Evolutionary conservation across 176 grass and related monocot species (phyloP).

Genomic region (Bothriochloa decipiens): DNA sequence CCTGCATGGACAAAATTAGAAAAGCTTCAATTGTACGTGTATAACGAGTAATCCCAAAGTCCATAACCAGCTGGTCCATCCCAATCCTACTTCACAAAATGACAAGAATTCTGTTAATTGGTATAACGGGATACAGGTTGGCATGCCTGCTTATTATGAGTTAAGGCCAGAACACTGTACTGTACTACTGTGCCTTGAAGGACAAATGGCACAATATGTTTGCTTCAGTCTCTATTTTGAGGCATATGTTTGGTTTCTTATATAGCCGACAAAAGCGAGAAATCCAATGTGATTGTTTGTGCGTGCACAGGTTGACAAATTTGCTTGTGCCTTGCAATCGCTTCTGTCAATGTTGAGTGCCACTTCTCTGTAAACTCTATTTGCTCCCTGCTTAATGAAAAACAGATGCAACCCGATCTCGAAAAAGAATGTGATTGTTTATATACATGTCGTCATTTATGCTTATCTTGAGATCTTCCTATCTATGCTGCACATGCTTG

Average conservation of each 20-base stretch:
- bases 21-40: constrained; percentile 7
- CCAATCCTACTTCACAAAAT: not conserved
- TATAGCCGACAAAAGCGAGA: constrained; percentile 11
- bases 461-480: constrained; percentile 16
- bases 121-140: not conserved
- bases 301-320: too few relatives aligned
- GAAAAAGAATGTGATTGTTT: not conserved
- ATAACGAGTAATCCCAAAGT: not conserved
- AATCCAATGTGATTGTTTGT: constrained; percentile 10
- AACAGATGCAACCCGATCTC: too few relatives aligned
- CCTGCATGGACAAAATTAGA: constrained; percentile 12
- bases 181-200: constrained; percentile 19
- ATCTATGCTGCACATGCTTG: not conserved
- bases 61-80: not conserved
- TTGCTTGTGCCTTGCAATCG: too few relatives aligned
- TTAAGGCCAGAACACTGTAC: constrained; percentile 27
- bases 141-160: not conserved
- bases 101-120: not conserved
- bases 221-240: constrained; percentile 9
- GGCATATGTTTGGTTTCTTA: constrained; percentile 39
- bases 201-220: not conserved
- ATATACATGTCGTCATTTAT: constrained; percentile 11
- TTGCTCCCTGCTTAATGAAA: too few relatives aligned
- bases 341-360: too few relatives aligned
- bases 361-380: too few relatives aligned